Conservation (phyloP, 768 basidiomycete genomes). For the Termitomyces sp. region DNA sequence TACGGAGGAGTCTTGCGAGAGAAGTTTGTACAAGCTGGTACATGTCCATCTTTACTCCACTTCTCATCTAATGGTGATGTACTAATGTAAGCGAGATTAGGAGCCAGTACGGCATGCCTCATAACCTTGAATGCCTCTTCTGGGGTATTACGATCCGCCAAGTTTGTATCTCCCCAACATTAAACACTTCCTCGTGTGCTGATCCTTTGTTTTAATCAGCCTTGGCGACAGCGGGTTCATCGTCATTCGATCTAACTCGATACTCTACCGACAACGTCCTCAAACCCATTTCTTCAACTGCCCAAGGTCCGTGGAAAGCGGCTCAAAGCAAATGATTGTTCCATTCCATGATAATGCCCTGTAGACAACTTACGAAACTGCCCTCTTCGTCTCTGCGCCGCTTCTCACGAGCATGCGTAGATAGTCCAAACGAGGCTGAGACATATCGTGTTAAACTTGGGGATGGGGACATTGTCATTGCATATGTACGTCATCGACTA, state of each 20-base stretch:
- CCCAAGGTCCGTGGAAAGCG: constrained; percentile 37
- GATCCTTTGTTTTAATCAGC: constrained; percentile 29
- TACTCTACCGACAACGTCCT: constrained; percentile 49
- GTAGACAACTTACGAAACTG: constrained; percentile 52
- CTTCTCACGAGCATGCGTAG: constrained; percentile 50
- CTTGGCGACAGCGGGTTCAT: constrained; percentile 79
- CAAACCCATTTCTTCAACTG: constrained; percentile 59
- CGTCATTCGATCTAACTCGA: constrained; percentile 64
- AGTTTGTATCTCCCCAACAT: constrained; percentile 43
- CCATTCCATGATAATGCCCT: constrained; percentile 2
- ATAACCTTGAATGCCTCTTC: constrained; percentile 72
- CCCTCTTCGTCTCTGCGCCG: constrained; percentile 39
- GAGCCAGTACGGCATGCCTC: constrained; percentile 83
- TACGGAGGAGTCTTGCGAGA: constrained; percentile 71
- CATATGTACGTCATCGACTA: constrained; percentile 32
- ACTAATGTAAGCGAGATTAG: constrained; percentile 31
- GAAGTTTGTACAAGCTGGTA: constrained; percentile 62
- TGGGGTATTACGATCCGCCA: constrained; percentile 72
- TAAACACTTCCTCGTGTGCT: not conserved
- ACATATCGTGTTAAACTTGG: constrained; percentile 39
- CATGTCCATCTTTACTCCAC: constrained; percentile 23
- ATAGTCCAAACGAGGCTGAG: constrained; percentile 46
- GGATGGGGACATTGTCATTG: constrained; percentile 51
- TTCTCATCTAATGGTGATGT: constrained; percentile 15
- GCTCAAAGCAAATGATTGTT: constrained; percentile 7